A percentile compares a stretch with the other conserved stretches of the same genome.
phyloP scores from a whole-genome alignment of 306 rosid species.

The Rubus idaeus region DNA sequence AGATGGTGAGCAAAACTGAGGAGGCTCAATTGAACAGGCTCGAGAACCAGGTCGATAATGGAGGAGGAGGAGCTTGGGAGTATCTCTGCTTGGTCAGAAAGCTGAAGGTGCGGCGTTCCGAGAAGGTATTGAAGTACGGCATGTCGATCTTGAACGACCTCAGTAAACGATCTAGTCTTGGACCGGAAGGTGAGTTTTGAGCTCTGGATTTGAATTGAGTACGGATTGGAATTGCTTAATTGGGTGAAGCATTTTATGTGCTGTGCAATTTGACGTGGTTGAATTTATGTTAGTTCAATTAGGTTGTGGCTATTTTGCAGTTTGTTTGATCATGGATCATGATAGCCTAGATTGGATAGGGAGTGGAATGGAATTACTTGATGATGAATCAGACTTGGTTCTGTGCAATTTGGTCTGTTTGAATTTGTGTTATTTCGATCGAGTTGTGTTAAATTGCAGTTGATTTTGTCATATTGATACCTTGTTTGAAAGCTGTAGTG shows the following conservation, averaged over 20 bases:
- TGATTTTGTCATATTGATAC: background rate
- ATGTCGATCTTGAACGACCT: slow-evolving; percentile 76
- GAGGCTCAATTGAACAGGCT: slow-evolving; percentile 67
- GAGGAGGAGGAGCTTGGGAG: slow-evolving; percentile 99
- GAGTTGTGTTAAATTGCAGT: background rate
- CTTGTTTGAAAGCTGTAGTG: background rate
- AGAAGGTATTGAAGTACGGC: slow-evolving; percentile 80
- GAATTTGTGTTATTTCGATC: background rate
- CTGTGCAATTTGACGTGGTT: background rate
- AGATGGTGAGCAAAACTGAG: slow-evolving; percentile 88
- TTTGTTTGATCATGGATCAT: background rate
- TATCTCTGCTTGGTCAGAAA: slow-evolving; percentile 72
- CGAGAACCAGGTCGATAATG: slow-evolving; percentile 94
- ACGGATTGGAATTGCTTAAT: background rate
- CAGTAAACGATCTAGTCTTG: slow-evolving; percentile 70
- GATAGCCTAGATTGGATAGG: background rate
- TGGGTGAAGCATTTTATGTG: slow-evolving; percentile 8
- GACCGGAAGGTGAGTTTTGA: slow-evolving; percentile 63
- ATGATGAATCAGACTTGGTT: slow-evolving; percentile 3
- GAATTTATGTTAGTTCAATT: background rate
- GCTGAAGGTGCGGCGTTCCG: slow-evolving; percentile 88
- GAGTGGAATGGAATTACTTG: background rate
- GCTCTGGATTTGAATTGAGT: background rate
- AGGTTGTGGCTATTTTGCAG: background rate
- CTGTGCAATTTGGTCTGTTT: background rate